phyloP scores from a whole-genome alignment of 805 yeast genomes.

The Candida oleophila region DNA sequence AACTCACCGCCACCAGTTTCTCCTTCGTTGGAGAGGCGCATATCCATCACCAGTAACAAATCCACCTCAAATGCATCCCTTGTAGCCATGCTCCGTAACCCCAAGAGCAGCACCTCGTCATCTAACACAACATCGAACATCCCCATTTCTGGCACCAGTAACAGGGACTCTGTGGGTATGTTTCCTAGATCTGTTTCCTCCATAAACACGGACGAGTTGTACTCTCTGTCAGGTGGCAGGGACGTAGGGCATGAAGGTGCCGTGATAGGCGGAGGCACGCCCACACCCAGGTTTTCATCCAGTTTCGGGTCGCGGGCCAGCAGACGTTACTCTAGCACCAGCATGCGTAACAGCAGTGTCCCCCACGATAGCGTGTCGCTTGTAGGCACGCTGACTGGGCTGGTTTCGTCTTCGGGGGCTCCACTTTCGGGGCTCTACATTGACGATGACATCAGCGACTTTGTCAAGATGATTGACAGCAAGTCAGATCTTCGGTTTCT shows the following conservation, averaged over 20 bases:
- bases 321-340: slow-evolving; percentile 46
- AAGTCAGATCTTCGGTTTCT: slow-evolving; percentile 50
- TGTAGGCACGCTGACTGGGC: slow-evolving; percentile 36
- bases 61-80: slow-evolving; percentile 54
- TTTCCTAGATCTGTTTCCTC: slow-evolving; percentile 39
- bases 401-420: slow-evolving; percentile 28
- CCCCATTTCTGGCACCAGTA: slow-evolving; percentile 18
- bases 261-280: background rate
- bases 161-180: slow-evolving; percentile 12
- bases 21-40: slow-evolving; percentile 34
- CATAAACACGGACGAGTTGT: slow-evolving; percentile 30
- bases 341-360: slow-evolving; percentile 25
- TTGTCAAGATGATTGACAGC: slow-evolving; percentile 69
- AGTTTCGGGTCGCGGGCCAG: slow-evolving; percentile 67
- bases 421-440: slow-evolving; percentile 44
- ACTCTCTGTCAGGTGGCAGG: slow-evolving; percentile 1
- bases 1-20: slow-evolving; percentile 38
- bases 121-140: slow-evolving; percentile 25
- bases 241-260: background rate
- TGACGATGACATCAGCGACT: slow-evolving; percentile 65
- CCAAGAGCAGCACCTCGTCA: slow-evolving; percentile 45
- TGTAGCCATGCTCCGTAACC: slow-evolving; percentile 52
- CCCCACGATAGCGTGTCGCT: slow-evolving; percentile 19
- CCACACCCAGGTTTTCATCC: slow-evolving; percentile 63
- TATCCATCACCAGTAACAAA: slow-evolving; percentile 44